Base-by-base conservation (phyloP, 345 rosid species). In the Linum trigynum region DNA sequence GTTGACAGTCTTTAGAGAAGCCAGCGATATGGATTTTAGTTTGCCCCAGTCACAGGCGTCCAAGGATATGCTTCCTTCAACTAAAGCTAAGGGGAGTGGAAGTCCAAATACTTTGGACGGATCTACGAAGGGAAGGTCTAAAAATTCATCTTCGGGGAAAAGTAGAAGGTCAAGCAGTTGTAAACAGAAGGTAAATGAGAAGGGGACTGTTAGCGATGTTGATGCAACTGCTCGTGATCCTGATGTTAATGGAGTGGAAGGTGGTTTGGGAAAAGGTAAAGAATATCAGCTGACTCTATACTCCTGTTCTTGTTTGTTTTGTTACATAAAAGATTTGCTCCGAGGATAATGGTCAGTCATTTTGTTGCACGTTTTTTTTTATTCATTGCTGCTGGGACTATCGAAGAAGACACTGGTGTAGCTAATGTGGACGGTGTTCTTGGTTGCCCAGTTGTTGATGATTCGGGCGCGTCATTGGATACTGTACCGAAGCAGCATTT, bases 241-340 rank as follows among this genome's bases (percentile, higher is more conserved):
- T 70, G 67, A 55, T 72, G 77, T 40, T 38, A 57, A 48, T 40
- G 67, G 66, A 67, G 64, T 51, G 62, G 80, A 75, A 64, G 69
- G 45, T 75, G 69, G 53, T 36, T 64, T 53, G 9, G 75, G 77
- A 71, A 72, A 72, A 84, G 96, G 99, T 92, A 82, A 62, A 60
- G 55, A 65, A 69, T 64, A 67, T 61, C 45, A 63, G 5, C 0
- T 57, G 39, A 35, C 15, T 16, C n/a, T 7, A 4, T 59, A 15
- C 64, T 48, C 11, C 38, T 63, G 16, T 69, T 63, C 5, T 62
- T 3, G 16, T 60, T 55, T 10, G 14, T 40, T 62, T 68, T 55
- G 38, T 6, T 69, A 14, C 40, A 7, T 23, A 2, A 5, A 5
- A 7, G 15, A 38, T 39, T 1, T 10, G 65, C 10, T 14, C 16